A percentile compares a stretch with the other conserved stretches of the same genome.
phyloP scores from a whole-genome alignment of 305 asterid genomes.

The Fraxinus nigra region DNA sequence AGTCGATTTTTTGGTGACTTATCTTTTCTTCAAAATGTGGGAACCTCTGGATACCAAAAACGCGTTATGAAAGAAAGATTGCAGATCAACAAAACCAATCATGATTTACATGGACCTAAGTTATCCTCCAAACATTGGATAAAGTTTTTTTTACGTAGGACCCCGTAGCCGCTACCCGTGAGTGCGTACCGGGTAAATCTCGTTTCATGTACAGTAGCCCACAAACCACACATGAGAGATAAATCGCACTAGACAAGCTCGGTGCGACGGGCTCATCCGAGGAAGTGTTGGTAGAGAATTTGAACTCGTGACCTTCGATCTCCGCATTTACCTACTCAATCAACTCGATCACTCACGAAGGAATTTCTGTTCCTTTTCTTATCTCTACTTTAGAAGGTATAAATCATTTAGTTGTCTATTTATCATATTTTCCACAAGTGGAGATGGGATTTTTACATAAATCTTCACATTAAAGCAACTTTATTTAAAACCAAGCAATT shows the following conservation, averaged over 20 bases:
- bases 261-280: too few relatives aligned
- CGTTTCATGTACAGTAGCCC: too few relatives aligned
- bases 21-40: slow-evolving; percentile 3
- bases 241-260: too few relatives aligned
- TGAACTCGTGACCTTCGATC: too few relatives aligned
- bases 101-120: background rate
- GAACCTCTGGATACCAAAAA: background rate
- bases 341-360: too few relatives aligned
- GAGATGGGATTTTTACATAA: slow-evolving; percentile 22
- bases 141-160: too few relatives aligned
- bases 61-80: background rate
- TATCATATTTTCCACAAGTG: slow-evolving; percentile 28
- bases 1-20: slow-evolving; percentile 4
- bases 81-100: background rate
- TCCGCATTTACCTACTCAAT: too few relatives aligned
- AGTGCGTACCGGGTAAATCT: too few relatives aligned
- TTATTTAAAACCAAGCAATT: slow-evolving; percentile 27
- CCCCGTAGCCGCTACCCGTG: too few relatives aligned
- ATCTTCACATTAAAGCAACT: slow-evolving; percentile 32
- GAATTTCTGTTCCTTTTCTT: slow-evolving; percentile 10
- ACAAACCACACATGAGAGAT: too few relatives aligned
- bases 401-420: slow-evolving; percentile 31
- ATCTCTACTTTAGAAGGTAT: slow-evolving; percentile 26
- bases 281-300: too few relatives aligned
- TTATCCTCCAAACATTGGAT: background rate